Conservation (phyloP, 345 rosid species). For the Boechera retrofracta region DNA sequence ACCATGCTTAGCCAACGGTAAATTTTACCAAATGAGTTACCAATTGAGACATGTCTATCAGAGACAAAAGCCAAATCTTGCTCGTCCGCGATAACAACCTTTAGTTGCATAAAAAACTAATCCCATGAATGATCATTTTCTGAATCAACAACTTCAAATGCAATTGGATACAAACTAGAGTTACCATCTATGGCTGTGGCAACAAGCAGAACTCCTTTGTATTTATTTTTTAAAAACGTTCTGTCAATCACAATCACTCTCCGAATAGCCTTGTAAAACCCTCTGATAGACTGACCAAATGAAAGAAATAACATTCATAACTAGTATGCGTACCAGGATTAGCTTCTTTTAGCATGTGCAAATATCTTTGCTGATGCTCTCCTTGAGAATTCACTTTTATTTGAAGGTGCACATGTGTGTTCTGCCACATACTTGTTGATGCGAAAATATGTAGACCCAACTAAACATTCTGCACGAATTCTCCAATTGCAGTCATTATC, state of each 20-base stretch:
- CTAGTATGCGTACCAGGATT: constrained; percentile 1
- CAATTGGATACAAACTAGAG: not conserved
- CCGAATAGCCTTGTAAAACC: not conserved
- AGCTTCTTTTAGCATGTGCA: constrained; percentile 1
- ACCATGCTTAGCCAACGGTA: not conserved
- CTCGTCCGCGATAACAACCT: not conserved
- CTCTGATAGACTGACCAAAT: not conserved
- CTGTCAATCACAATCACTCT: not conserved
- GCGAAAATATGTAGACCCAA: not conserved
- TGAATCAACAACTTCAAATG: not conserved
- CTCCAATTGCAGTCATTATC: not conserved
- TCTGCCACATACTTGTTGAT: not conserved
- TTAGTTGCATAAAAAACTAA: not conserved
- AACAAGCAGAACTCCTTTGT: not conserved
- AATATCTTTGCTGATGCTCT: not conserved
- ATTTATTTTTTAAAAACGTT: not conserved
- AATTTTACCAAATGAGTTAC: not conserved
- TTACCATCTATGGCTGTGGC: not conserved
- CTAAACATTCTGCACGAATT: not conserved
- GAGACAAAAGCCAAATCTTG: not conserved
- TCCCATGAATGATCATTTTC: not conserved
- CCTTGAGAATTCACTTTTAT: not conserved
- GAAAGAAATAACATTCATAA: not conserved
- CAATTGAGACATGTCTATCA: not conserved
- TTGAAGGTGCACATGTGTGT: not conserved